Conservation (phyloP, 768 basidiomycete species). For the Paxillus involutus region DNA sequence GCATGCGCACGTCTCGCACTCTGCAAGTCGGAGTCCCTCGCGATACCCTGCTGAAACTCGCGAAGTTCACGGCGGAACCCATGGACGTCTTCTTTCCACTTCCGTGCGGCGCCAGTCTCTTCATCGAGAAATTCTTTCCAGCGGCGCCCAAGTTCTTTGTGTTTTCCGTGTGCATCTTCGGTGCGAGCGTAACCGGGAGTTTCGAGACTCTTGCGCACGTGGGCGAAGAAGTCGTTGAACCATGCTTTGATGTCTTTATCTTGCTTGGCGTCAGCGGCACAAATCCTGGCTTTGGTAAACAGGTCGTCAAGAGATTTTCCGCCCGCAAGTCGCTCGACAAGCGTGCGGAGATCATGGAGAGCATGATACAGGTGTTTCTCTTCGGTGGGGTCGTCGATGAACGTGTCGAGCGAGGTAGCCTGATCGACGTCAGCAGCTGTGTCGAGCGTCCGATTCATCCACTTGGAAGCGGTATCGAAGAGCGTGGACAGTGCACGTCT, state of each 20-base stretch:
- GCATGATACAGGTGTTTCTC: conserved; percentile 62
- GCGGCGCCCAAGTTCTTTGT: conserved; percentile 44
- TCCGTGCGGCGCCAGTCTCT: conserved; percentile 39
- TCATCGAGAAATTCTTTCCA: conserved; percentile 52
- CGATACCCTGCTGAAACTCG: conserved; percentile 46
- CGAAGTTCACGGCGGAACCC: conserved; percentile 43
- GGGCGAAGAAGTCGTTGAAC: conserved; percentile 53
- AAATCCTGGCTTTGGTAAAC: conserved; percentile 39
- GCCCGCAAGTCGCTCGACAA: conserved; percentile 54
- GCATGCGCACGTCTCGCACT: conserved; percentile 47
- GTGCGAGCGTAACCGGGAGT: conserved; percentile 53
- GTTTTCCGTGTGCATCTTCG: conserved; percentile 40
- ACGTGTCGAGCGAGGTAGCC: conserved; percentile 46
- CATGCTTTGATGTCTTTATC: conserved; percentile 54
- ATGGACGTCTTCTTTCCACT: conserved; percentile 55
- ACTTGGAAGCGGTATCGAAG: conserved; percentile 56
- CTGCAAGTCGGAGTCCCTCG: conserved; percentile 49
- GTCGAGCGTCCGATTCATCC: conserved; percentile 53
- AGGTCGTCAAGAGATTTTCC: conserved; percentile 51
- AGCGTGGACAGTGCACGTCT: conserved; percentile 55
- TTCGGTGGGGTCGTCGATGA: conserved; percentile 61
- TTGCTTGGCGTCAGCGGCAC: conserved; percentile 47
- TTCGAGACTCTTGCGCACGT: conserved; percentile 45
- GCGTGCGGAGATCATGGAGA: conserved; percentile 36
- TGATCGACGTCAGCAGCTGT: conserved; percentile 44